Conservation (phyloP, 805 yeast genomes). For the Spathaspora passalidarum region DNA sequence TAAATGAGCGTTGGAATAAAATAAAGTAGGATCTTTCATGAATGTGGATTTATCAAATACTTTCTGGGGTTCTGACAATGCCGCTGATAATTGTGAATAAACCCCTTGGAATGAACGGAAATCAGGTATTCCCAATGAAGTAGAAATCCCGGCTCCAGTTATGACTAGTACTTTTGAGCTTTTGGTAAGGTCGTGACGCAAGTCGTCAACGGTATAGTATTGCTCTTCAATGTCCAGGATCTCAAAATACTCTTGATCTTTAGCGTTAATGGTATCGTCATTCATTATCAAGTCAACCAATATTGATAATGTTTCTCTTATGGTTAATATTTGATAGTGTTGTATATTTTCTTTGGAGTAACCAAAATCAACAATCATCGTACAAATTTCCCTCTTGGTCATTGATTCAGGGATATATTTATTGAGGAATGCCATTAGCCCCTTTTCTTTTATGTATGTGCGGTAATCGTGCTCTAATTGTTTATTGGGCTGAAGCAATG, state of each 20-base stretch:
- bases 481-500: not conserved
- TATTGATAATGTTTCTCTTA: conserved; percentile 8
- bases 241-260: not conserved
- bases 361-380: conserved; percentile 16
- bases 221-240: not conserved
- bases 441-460: conserved; percentile 10
- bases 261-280: conserved; percentile 4
- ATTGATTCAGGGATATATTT: conserved; percentile 12
- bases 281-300: conserved; percentile 11
- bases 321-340: conserved; percentile 5
- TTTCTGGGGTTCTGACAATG: conserved; percentile 84
- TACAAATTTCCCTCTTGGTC: conserved; percentile 13
- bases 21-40: conserved; percentile 70
- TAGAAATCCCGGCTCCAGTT: conserved; percentile 93
- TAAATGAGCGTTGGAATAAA: conserved; percentile 83
- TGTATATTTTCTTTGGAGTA: conserved; percentile 9
- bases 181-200: conserved; percentile 13
- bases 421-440: conserved; percentile 13
- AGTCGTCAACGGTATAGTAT: conserved; percentile 11
- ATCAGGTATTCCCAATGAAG: conserved; percentile 88
- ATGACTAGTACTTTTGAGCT: conserved; percentile 58
- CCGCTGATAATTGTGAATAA: conserved; percentile 66
- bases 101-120: conserved; percentile 88
- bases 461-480: conserved; percentile 7
- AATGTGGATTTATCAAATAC: conserved; percentile 78